Evolutionary conservation across 148 eudicot species (phyloP), one percentile per base, ranked within the genome.

Genomic region (Rhododendron henanense): DNA sequence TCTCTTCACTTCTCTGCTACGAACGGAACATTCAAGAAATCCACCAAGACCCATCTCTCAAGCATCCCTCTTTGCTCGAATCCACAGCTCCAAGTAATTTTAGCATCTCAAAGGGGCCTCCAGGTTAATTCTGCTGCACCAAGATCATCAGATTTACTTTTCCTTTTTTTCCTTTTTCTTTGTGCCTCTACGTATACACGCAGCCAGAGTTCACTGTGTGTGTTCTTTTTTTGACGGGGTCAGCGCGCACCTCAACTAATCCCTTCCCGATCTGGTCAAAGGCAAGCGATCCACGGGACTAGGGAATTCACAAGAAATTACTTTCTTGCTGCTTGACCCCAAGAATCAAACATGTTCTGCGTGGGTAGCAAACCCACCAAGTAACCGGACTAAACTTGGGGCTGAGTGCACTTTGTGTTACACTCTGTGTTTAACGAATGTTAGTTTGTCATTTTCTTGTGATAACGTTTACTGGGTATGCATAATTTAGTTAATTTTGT

Each of bases 11-110:
- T 23, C 87, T 94, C 61, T 92, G 88, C 88, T 93, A 82, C 79
- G 98, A 96, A 74, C 87, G 85, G 51, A 90, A 85, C 84, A 88
- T 94, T 89, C 91, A 79, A 16, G 86, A 65, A 75, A 86, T 92
- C 82, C 92, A 91, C 82, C 87, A 80, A 41, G 67, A 91, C 81
- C 78, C 83, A 47, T 44, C 65, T 16, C 19, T 84, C 2, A 85
- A 87, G 61, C 41, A 48, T 31, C 19, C 86, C 80, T 78, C 81
- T 11, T 77, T 83, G 39, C 87, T 84, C 86, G 37, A 84, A n/a
- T 83, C 87, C 59, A 57, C 74, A 47, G 71, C 87, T 85, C 91
- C 78, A 2, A 8, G 21, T 35, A 83, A n/a, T 50, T 83, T 47
- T 55, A 83, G n/a, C 69, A 44, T 79, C 74, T 81, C 88, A 37